Base-by-base conservation (phyloP, 2,329 filamentous ascomycete genomes). In the Penicillium paneum region DNA sequence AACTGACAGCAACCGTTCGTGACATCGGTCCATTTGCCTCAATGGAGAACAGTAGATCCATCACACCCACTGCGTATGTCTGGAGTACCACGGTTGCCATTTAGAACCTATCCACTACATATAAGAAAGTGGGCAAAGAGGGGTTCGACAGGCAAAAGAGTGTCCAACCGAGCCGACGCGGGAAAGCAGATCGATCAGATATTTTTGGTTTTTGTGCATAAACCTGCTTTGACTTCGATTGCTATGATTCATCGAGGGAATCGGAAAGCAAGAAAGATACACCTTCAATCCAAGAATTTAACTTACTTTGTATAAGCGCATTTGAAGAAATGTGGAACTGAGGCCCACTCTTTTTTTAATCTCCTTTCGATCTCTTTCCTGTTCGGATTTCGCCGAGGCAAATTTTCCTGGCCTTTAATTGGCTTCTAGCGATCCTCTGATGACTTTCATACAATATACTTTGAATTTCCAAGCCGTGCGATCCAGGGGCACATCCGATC, bases 1-100 rank as follows among this genome's bases (percentile, higher is more conserved):
- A 55, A 45, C 36, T 47, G 48, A 42, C 28, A 48, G 35, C 19
- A 36, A 29, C 45, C 32, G 34, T 47, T 36, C 2, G 46, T 41
- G 28, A 5, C 5, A 7, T 24, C 17, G 42, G 28, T 21, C 28
- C 5, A 32, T 32, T n/a, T 44, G 2, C 5, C 29, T 32, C 15
- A 3, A 21, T 15, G 6, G 41, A 32, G 17, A 15, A 15, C 8
- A 4, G 21, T 19, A 17, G 49, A 52, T 24, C 36, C 34, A 52
- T 48, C 43, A 48, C 29, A 39, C 34, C 15, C 10, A 28, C n/a
- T 12, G 2, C 31, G 8, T 21, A 11, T 34, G 0, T 24, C 11
- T 32, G 10, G 3, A 24, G 21, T 19, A 28, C 31, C 41, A 28
- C 13, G 29, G 7, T 29, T 35, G 4, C 2, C 1, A 26, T 28